Conservation (phyloP, 495 filamentous ascomycete species). For the Ramalina intermedia region DNA sequence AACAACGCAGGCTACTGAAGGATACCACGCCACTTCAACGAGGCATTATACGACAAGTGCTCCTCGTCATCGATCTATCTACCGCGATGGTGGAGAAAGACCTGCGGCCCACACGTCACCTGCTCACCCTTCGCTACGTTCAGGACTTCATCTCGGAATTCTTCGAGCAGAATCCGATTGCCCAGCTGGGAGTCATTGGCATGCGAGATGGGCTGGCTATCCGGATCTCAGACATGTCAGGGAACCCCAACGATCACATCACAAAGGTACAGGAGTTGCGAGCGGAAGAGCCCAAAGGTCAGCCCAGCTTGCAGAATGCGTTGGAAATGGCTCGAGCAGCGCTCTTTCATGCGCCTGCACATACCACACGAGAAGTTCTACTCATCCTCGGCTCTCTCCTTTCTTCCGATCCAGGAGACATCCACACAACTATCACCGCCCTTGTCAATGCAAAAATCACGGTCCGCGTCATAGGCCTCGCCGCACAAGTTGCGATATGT, state of each 20-base stretch:
- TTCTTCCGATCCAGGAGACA: constrained; percentile 85
- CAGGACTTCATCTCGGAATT: constrained; percentile 83
- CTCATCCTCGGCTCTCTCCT: constrained; percentile 84
- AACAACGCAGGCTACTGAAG: constrained; percentile 47
- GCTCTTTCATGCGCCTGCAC: constrained; percentile 78
- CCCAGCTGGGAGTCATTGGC: constrained; percentile 77
- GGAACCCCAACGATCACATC: constrained; percentile 82
- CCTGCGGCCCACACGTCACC: constrained; percentile 70
- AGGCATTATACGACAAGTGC: constrained; percentile 88
- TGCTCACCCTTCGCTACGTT: constrained; percentile 69
- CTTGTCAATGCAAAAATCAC: constrained; percentile 70
- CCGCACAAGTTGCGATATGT: constrained; percentile 85
- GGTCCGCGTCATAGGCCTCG: constrained; percentile 75
- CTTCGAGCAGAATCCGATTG: constrained; percentile 99
- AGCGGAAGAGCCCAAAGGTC: constrained; percentile 68
- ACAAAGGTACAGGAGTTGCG: constrained; percentile 56
- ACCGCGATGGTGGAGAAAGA: constrained; percentile 93
- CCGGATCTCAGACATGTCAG: constrained; percentile 73
- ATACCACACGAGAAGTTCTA: constrained; percentile 84
- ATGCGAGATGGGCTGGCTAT: constrained; percentile 85
- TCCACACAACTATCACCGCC: constrained; percentile 70
- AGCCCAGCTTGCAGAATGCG: constrained; percentile 86
- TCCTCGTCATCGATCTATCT: constrained; percentile 85
- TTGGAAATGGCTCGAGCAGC: constrained; percentile 85
- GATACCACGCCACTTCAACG: constrained; percentile 92